Evolutionary conservation across 129 eudicot species (phyloP).

Genomic region (Glebionis coronaria): DNA sequence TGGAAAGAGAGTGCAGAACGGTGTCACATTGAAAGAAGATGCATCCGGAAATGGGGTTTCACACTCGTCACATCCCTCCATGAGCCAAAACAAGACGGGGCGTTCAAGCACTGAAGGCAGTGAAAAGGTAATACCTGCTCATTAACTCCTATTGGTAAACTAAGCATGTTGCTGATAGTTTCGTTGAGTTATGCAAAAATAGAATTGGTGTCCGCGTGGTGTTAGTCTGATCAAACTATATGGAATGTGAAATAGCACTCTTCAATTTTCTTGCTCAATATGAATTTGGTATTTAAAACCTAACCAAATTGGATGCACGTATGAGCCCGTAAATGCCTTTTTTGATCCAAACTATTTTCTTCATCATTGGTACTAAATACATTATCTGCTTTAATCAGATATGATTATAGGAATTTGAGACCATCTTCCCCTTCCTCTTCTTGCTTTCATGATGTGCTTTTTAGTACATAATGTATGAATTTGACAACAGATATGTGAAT

Average conservation of each 20-base stretch:
- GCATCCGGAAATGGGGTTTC: conserved; percentile 52
- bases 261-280: not conserved
- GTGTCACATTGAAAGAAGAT: conserved; percentile 52
- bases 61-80: conserved; percentile 38
- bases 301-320: conserved; percentile 2
- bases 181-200: conserved; percentile 6
- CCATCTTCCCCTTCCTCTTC: not conserved
- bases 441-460: conserved; percentile 24
- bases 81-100: conserved; percentile 33
- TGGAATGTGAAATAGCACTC: not conserved
- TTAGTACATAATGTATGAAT: conserved; percentile 32
- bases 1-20: conserved; percentile 66
- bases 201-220: conserved; percentile 3
- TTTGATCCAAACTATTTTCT: not conserved
- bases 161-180: conserved; percentile 9
- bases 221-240: not conserved
- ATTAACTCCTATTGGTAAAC: conserved; percentile 8
- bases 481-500: conserved; percentile 52
- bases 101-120: conserved; percentile 41
- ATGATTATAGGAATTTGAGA: conserved; percentile 7
- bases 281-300: not conserved
- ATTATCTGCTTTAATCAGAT: not conserved
- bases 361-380: not conserved
- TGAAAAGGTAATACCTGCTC: conserved; percentile 61
- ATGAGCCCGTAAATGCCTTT: conserved; percentile 14